These are phyloP conservation scores for Ensete glaucum DNA, from an alignment of 176 grass and related monocot genomes.

Conservation along the genomic window DNA sequence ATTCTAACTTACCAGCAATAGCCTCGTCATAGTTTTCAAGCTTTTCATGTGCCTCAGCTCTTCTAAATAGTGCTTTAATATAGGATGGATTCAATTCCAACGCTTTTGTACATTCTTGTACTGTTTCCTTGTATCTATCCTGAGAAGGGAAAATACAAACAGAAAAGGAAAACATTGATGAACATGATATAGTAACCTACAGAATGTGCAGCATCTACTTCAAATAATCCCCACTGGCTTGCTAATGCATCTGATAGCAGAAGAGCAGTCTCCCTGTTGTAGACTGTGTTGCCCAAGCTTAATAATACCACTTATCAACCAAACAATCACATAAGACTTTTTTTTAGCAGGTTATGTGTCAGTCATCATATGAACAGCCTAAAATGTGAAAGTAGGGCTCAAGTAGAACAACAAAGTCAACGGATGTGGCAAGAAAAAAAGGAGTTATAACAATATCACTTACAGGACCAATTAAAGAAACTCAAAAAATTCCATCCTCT, in stretches of 20 bases:
- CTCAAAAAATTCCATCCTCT: too few relatives aligned
- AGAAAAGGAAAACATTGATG: neutral
- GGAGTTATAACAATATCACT: too few relatives aligned
- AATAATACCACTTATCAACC: too few relatives aligned
- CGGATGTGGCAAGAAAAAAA: too few relatives aligned
- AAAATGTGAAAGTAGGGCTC: too few relatives aligned
- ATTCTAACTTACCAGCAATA: conserved; percentile 59
- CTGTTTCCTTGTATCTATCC: conserved; percentile 65
- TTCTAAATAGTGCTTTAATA: conserved; percentile 76
- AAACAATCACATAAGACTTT: too few relatives aligned
- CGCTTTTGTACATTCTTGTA: conserved; percentile 96
- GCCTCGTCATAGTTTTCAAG: conserved; percentile 93
- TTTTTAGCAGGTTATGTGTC: too few relatives aligned
- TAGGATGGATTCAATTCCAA: conserved; percentile 88
- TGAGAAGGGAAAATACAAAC: conserved; percentile 22
- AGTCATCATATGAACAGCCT: too few relatives aligned
- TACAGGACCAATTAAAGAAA: too few relatives aligned
- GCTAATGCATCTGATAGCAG: neutral
- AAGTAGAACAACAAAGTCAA: too few relatives aligned
- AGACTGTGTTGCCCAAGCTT: too few relatives aligned
- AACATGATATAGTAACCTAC: neutral
- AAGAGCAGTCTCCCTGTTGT: neutral
- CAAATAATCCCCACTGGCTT: neutral
- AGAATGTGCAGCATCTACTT: neutral
- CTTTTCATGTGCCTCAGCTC: conserved; percentile 88